Evolutionary conservation across 495 filamentous ascomycete species (phyloP).

Genomic region (Daldinia bambusicola): DNA sequence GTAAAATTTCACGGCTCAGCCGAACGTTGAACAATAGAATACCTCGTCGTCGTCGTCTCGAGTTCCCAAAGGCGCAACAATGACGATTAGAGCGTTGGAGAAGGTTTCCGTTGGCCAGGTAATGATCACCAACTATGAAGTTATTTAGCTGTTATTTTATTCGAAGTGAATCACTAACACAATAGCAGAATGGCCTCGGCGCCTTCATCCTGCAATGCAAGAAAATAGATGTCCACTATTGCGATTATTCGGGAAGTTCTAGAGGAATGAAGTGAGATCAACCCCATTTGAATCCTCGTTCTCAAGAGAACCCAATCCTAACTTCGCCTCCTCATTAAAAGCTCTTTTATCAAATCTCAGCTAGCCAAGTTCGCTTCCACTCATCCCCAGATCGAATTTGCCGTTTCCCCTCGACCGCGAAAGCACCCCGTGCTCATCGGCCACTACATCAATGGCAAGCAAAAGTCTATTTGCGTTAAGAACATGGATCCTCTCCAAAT

Average conservation of each 20-base stretch:
- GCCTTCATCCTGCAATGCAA: slow-evolving; percentile 98
- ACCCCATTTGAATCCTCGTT: not conserved
- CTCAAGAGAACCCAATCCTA: not conserved
- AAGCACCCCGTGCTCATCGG: slow-evolving; percentile 89
- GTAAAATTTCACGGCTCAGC: not conserved
- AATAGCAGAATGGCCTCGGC: slow-evolving; percentile 86
- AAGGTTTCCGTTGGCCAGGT: slow-evolving; percentile 71
- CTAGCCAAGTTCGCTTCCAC: slow-evolving; percentile 79
- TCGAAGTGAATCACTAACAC: slow-evolving; percentile 3
- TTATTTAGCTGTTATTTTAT: not conserved
- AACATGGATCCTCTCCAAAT: slow-evolving; percentile 86
- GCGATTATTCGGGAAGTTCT: slow-evolving; percentile 92
- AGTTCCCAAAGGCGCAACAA: slow-evolving; percentile 53
- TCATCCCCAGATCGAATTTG: slow-evolving; percentile 92
- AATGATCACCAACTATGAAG: slow-evolving; percentile 31
- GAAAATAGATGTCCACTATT: slow-evolving; percentile 94
- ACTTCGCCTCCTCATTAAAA: slow-evolving; percentile 46
- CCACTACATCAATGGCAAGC: slow-evolving; percentile 86
- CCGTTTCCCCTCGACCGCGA: slow-evolving; percentile 84
- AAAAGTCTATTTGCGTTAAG: slow-evolving; percentile 87
- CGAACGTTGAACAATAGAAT: not conserved
- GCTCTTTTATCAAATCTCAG: slow-evolving; percentile 79
- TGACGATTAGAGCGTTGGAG: slow-evolving; percentile 73
- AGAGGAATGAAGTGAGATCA: slow-evolving; percentile 87
- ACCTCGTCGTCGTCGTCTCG: slow-evolving; percentile 9